Evolutionary conservation across 805 yeast species (phyloP).

Genomic region (Kodamaea hsintzibuensis): DNA sequence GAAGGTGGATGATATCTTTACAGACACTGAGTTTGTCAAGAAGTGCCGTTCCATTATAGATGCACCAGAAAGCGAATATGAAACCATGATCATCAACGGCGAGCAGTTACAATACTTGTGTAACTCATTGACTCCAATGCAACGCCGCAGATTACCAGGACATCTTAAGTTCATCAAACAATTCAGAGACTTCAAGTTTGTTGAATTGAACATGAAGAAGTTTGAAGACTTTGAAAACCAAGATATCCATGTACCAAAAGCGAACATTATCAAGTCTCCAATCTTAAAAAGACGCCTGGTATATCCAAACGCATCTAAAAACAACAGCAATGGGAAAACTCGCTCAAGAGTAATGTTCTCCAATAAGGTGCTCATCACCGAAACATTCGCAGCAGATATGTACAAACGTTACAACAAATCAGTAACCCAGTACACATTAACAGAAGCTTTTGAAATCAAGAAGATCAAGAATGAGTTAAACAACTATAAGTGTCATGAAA

Average conservation of each 20-base stretch:
- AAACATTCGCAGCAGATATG: conserved; percentile 51
- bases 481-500: conserved; percentile 59
- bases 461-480: conserved; percentile 67
- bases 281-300: background rate
- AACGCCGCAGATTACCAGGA: conserved; percentile 29
- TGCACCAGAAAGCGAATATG: conserved; percentile 11
- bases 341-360: conserved; percentile 41
- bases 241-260: conserved; percentile 7
- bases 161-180: conserved; percentile 38
- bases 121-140: conserved; percentile 21
- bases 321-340: conserved; percentile 17
- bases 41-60: conserved; percentile 5
- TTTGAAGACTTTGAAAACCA: conserved; percentile 27
- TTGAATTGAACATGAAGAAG: conserved; percentile 31
- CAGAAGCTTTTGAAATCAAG: conserved; percentile 52
- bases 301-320: background rate
- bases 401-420: conserved; percentile 57
- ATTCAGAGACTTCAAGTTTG: conserved; percentile 32
- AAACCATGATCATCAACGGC: conserved; percentile 22
- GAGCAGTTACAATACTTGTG: conserved; percentile 29
- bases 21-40: conserved; percentile 4
- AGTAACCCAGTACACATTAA: conserved; percentile 51
- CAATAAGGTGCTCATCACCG: conserved; percentile 47
- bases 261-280: background rate
- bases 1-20: conserved; percentile 2